Conservation (phyloP, 129 eudicot species). For the Saussurea involucrata region DNA sequence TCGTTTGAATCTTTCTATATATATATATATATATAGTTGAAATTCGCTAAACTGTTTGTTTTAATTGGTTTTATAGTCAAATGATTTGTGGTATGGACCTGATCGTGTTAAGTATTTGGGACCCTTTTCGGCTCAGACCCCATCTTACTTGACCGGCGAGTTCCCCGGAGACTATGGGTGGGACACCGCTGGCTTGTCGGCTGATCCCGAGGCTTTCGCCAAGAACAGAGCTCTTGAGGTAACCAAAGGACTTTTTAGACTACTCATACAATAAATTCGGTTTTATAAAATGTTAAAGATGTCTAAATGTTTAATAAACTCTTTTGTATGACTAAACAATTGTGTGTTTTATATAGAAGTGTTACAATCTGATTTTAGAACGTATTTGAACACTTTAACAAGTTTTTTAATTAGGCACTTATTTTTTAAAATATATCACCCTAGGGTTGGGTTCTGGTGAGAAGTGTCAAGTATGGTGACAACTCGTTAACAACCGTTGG, state of each 20-base stretch:
- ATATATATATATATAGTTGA: neutral
- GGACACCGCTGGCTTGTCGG: constrained; percentile 91
- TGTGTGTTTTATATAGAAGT: neutral
- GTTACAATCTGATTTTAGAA: no score
- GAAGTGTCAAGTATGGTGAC: no score
- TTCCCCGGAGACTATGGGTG: constrained; percentile 90
- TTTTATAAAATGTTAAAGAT: neutral
- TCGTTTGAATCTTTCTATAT: neutral
- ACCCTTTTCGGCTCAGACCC: constrained; percentile 86
- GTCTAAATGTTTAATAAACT: neutral
- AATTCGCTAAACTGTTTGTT: neutral
- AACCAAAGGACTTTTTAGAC: neutral
- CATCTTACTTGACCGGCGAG: constrained; percentile 78
- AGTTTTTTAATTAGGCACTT: neutral
- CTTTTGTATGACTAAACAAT: neutral
- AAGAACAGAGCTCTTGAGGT: constrained; percentile 90
- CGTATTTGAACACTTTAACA: no score
- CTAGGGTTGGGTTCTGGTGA: no score
- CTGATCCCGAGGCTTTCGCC: constrained; percentile 90
- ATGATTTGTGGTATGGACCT: constrained; percentile 85
- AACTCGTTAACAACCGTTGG: no score
- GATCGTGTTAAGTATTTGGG: constrained; percentile 90
- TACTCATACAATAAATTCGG: neutral
- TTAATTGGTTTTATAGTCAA: constrained; percentile 30
- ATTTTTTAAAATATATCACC: no score